Evolutionary conservation across 257 asterid genomes (phyloP).

Genomic region (Vinca minor): DNA sequence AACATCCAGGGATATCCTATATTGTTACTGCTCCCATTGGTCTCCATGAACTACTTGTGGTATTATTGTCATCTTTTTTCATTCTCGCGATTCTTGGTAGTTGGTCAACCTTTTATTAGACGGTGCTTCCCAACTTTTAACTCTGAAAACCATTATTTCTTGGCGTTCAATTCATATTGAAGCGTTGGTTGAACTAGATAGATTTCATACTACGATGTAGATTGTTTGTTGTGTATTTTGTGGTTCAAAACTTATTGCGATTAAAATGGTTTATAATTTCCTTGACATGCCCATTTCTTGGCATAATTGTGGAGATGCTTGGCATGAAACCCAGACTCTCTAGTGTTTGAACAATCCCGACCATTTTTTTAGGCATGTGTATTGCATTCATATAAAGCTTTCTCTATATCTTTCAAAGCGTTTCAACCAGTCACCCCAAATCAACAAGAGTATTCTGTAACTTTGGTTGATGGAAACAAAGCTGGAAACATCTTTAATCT

Average conservation of each 20-base stretch:
- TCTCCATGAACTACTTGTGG: constrained; percentile 73
- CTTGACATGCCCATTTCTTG: neutral
- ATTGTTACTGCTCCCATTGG: constrained; percentile 82
- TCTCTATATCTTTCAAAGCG: neutral
- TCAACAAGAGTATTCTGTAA: neutral
- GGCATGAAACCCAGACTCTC: neutral
- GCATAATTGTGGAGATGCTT: neutral
- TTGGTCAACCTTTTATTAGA: too few species aligned
- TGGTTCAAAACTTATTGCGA: neutral
- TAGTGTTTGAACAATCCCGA: neutral
- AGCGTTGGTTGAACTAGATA: neutral
- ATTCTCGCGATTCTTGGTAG: constrained; percentile 3
- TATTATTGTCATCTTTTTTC: constrained; percentile 20
- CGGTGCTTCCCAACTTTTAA: neutral
- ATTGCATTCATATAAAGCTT: neutral
- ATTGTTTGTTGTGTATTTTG: neutral
- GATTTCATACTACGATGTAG: neutral
- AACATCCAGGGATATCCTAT: constrained; percentile 78
- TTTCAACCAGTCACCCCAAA: neutral
- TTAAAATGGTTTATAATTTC: neutral
- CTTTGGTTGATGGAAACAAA: neutral
- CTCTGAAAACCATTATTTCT: neutral
- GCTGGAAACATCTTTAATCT: too few species aligned
- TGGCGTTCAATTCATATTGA: neutral
- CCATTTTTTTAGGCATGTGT: neutral